Evolutionary conservation across 257 asterid species (phyloP).

Genomic region (Echites panduratus): DNA sequence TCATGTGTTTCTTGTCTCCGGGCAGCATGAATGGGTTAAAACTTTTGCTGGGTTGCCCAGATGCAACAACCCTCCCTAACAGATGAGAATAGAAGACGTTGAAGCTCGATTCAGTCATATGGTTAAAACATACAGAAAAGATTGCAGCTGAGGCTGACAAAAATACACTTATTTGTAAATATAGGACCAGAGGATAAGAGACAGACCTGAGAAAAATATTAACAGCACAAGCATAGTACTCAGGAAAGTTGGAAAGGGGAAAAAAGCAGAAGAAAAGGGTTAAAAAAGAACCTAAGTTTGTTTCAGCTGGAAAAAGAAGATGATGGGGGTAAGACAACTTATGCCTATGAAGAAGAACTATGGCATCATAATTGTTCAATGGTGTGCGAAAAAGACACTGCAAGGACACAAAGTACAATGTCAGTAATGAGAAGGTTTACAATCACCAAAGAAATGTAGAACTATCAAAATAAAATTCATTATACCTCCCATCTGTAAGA

Average conservation of each 20-base stretch:
- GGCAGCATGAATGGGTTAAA: conserved; percentile 66
- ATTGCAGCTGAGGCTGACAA: not conserved
- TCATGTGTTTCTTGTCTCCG: conserved; percentile 41
- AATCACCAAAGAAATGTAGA: conserved; percentile 4
- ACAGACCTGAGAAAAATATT: not conserved
- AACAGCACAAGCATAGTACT: not conserved
- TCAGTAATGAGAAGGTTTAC: not conserved
- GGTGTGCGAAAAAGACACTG: conserved; percentile 99
- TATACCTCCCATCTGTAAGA: conserved; percentile 85
- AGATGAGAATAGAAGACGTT: not conserved
- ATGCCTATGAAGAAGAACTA: conserved; percentile 79
- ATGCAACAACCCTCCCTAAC: conserved; percentile 54
- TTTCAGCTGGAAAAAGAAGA: conserved; percentile 84
- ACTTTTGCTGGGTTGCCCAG: conserved; percentile 62
- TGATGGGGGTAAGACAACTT: conserved; percentile 74
- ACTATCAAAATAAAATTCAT: conserved; percentile 12
- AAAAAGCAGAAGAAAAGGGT: conserved; percentile 3
- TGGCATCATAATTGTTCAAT: conserved; percentile 78
- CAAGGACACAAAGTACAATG: conserved; percentile 19
- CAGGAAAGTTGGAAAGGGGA: not conserved
- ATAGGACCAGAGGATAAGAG: not conserved
- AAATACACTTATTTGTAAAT: not conserved
- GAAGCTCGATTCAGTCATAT: not conserved
- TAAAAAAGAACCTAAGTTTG: conserved; percentile 49
- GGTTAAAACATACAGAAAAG: not conserved